Percentiles rank a stretch among this genome's conserved stretches.
Evolutionary conservation across 2,329 filamentous ascomycete genomes (phyloP).

Genomic region (Ascochyta koolunga): DNA sequence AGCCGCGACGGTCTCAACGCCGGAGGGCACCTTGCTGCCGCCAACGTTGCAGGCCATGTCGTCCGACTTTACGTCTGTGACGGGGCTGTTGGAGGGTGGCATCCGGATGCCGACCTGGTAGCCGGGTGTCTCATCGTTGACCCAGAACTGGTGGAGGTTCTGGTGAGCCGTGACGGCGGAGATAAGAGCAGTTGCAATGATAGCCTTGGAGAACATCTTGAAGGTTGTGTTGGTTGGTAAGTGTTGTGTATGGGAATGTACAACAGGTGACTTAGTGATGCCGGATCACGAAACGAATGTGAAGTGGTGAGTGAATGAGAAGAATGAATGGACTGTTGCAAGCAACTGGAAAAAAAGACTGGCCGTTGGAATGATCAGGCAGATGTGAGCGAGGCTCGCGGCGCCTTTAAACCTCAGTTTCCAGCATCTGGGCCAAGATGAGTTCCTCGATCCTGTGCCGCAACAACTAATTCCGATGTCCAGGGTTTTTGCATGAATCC

Average conservation of each 20-base stretch:
- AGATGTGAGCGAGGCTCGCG: constrained; percentile 1
- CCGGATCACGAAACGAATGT: constrained; percentile 35
- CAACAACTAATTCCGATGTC: constrained; percentile 25
- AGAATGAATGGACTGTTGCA: constrained; percentile 27
- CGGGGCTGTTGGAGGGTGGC: constrained; percentile 43
- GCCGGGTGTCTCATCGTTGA: constrained; percentile 39
- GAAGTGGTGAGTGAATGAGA: constrained; percentile 21
- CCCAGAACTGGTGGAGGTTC: constrained; percentile 40
- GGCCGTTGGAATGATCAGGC: constrained; percentile 27
- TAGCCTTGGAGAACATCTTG: constrained; percentile 41
- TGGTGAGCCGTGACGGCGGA: constrained; percentile 41
- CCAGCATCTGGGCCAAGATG: constrained; percentile 1
- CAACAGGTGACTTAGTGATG: constrained; percentile 23
- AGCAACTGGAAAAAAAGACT: constrained; percentile 30
- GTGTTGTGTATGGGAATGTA: constrained; percentile 18
- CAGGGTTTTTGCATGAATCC: constrained; percentile 26
- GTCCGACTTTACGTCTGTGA: constrained; percentile 38
- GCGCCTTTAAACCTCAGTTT: constrained; percentile 17
- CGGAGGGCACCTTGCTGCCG: constrained; percentile 35
- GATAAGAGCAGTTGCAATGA: constrained; percentile 34
- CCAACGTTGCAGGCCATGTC: constrained; percentile 46
- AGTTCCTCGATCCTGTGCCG: constrained; percentile 7
- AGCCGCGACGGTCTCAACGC: constrained; percentile 36
- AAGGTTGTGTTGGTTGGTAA: constrained; percentile 10
- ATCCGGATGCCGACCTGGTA: constrained; percentile 44